Percentiles rank a stretch among this genome's conserved stretches.
These are phyloP conservation scores for Phytophthora podocarpi DNA, from an alignment of 352 stramenopile genomes.

Conservation along the genomic window DNA sequence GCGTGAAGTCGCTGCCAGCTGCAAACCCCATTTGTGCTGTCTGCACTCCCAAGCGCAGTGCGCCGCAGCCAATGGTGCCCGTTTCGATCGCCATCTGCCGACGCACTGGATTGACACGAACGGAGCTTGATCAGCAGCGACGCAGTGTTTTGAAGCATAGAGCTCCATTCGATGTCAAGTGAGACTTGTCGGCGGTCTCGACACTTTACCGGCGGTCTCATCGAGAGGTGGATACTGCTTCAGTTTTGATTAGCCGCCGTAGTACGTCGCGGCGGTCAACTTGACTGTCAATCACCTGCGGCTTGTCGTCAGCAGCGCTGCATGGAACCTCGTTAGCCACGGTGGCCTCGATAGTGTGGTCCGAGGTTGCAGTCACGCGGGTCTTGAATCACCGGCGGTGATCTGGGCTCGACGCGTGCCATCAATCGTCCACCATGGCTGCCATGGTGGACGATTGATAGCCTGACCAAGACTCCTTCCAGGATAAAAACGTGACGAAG, in stretches of 20 bases:
- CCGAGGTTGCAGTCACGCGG: no score
- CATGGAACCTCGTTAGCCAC: background rate
- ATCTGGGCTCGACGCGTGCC: constrained; percentile 10
- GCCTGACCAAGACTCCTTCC: constrained; percentile 14
- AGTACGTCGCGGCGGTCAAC: no score
- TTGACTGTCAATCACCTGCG: background rate
- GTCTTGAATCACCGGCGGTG: no score
- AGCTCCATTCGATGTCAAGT: constrained; percentile 4
- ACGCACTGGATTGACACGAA: constrained; percentile 1
- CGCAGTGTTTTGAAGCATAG: background rate
- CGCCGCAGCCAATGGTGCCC: constrained; percentile 4
- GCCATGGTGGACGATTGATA: constrained; percentile 24
- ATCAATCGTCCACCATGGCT: no score
- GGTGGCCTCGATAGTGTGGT: background rate
- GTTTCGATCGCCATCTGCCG: constrained; percentile 15
- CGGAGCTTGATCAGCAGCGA: background rate
- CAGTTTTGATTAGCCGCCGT: constrained; percentile 28
- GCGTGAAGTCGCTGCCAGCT: constrained; percentile 11
- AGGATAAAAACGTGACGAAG: constrained; percentile 21
- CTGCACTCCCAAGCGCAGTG: constrained; percentile 17
- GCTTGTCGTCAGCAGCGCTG: background rate
- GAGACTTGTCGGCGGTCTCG: constrained; percentile 22
- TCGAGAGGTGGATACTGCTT: constrained; percentile 21
- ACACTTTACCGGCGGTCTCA: constrained; percentile 18
- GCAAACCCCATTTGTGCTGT: constrained; percentile 13